Percentiles rank a stretch among this genome's conserved stretches.
Conservation (phyloP, 2,329 filamentous ascomycete genomes). For the Coniochaeta sp. region DNA sequence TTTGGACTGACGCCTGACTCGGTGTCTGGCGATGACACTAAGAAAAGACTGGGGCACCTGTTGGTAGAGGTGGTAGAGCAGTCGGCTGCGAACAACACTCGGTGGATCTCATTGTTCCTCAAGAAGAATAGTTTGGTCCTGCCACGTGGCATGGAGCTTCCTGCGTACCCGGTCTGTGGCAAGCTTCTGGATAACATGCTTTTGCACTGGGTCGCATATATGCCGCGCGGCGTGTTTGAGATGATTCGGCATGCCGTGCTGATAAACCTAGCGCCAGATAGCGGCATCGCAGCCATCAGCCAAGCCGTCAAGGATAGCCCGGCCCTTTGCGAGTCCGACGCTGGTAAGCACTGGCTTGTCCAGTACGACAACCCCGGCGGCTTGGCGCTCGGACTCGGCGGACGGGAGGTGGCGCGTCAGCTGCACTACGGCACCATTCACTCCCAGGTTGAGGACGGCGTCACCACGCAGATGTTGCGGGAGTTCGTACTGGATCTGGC, state of each 20-base stretch:
- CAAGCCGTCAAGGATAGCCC: conserved; percentile 13
- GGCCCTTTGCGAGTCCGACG: conserved; percentile 17
- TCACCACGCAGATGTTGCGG: background rate
- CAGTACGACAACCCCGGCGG: background rate
- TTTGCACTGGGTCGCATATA: conserved; percentile 5
- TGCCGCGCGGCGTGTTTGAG: conserved; percentile 11
- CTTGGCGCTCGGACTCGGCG: background rate
- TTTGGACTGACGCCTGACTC: conserved; percentile 4
- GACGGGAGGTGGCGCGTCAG: background rate
- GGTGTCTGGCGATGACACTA: background rate
- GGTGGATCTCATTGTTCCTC: conserved; percentile 24
- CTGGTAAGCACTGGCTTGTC: conserved; percentile 21
- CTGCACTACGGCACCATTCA: background rate
- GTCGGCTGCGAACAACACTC: conserved; percentile 19
- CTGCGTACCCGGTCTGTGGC: conserved; percentile 14
- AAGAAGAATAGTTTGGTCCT: conserved; percentile 18
- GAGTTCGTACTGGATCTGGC: background rate
- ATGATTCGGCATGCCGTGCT: conserved; percentile 12
- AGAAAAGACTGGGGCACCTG: conserved; percentile 13
- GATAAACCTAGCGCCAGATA: conserved; percentile 14
- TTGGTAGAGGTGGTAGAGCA: conserved; percentile 15
- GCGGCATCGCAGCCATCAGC: conserved; percentile 14
- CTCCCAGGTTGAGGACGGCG: background rate
- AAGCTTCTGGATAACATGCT: conserved; percentile 4
- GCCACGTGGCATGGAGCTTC: conserved; percentile 12